phyloP scores from a whole-genome alignment of 139 green algal genomes.

The Trebouxia sp. region DNA sequence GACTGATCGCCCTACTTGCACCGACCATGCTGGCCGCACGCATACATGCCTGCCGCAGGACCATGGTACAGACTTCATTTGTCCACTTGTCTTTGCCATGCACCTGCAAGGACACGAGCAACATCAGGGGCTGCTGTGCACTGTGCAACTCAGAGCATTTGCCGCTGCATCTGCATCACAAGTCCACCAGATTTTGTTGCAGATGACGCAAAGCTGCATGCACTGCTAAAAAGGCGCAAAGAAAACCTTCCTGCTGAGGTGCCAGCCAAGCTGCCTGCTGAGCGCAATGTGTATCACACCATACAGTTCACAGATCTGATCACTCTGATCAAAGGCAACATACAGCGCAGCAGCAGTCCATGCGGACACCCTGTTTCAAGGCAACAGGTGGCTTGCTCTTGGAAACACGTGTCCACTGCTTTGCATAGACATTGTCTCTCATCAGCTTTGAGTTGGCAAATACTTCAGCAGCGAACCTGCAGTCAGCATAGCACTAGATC shows the following conservation, averaged over 20 bases:
- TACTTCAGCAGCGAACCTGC: constrained; percentile 34
- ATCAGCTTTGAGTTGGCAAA: constrained; percentile 36
- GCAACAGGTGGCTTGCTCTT: constrained; percentile 50
- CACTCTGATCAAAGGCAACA: constrained; percentile 31
- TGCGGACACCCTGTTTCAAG: constrained; percentile 63
- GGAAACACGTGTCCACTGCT: constrained; percentile 54
- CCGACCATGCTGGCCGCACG: too few species aligned
- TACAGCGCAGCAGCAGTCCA: constrained; percentile 39
- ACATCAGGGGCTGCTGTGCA: too few species aligned
- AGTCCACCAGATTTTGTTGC: too few species aligned
- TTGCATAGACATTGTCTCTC: constrained; percentile 50
- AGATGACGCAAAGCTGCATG: background rate
- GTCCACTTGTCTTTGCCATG: too few species aligned
- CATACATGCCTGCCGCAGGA: too few species aligned
- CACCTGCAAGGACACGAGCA: too few species aligned
- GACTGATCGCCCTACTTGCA: too few species aligned
- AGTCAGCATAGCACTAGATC: constrained; percentile 40
- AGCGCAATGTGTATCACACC: background rate
- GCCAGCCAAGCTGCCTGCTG: background rate
- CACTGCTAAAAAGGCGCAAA: background rate
- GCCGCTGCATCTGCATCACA: too few species aligned
- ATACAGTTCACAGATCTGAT: constrained; percentile 11
- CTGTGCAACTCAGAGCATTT: too few species aligned
- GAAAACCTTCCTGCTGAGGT: background rate
- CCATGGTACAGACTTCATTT: too few species aligned